phyloP scores from a whole-genome alignment of 768 basidiomycete genomes.

The Infundibulicybe gibba region DNA sequence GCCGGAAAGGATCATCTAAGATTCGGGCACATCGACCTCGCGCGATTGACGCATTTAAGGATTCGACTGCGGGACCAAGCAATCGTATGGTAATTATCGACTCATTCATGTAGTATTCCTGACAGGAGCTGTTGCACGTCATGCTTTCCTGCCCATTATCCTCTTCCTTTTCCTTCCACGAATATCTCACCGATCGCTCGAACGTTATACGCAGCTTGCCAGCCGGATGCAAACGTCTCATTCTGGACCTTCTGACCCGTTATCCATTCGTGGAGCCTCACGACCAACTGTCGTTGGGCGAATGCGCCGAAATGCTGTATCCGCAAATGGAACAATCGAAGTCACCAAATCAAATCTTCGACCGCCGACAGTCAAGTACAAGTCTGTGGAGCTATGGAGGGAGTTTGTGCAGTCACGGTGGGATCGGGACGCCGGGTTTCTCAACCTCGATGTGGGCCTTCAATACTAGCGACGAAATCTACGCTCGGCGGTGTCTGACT shows the following conservation, averaged over 20 bases:
- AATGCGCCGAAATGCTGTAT: constrained; percentile 57
- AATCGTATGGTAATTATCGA: constrained; percentile 69
- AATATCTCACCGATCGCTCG: constrained; percentile 12
- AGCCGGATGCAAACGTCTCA: constrained; percentile 34
- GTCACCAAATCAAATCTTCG: not conserved
- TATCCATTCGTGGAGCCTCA: constrained; percentile 67
- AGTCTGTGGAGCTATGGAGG: constrained; percentile 66
- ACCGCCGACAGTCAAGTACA: constrained; percentile 11
- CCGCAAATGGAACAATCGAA: constrained; percentile 15
- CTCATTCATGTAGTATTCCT: constrained; percentile 24
- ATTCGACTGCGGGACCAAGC: constrained; percentile 36
- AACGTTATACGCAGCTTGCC: constrained; percentile 28
- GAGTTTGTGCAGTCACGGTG: constrained; percentile 72
- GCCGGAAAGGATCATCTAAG: constrained; percentile 67
- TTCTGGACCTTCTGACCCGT: constrained; percentile 44
- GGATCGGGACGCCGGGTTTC: constrained; percentile 62
- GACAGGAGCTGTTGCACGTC: constrained; percentile 24
- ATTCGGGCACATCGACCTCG: constrained; percentile 57
- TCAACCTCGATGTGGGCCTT: constrained; percentile 80
- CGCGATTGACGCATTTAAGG: constrained; percentile 56
- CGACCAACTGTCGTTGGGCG: constrained; percentile 47
- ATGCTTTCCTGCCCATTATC: constrained; percentile 1
- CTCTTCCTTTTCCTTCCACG: constrained; percentile 16
- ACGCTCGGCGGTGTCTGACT: no score
- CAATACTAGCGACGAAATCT: not conserved